Evolutionary conservation across 768 basidiomycete species (phyloP).

Genomic region (Suillus variegatus): DNA sequence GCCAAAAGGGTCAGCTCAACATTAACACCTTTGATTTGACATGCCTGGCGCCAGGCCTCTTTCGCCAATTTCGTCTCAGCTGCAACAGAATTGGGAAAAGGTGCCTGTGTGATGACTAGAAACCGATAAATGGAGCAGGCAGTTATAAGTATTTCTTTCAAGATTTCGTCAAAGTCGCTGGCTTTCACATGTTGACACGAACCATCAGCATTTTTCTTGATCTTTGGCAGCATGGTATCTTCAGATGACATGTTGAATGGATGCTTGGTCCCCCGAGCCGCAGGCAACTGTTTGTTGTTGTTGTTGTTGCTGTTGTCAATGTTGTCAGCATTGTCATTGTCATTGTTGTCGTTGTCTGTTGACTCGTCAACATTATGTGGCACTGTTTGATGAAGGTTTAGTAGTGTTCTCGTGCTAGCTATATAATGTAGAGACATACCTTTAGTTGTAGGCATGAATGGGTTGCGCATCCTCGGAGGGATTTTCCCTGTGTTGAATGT

Average conservation of each 20-base stretch:
- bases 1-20: no score
- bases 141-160: no score
- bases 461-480: not conserved
- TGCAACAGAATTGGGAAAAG: no score
- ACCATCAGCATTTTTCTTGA: not conserved
- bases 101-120: no score
- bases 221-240: not conserved
- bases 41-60: no score
- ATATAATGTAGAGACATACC: not conserved
- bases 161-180: conserved; percentile 18
- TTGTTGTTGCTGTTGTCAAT: no score
- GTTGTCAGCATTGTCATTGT: not conserved
- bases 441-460: not conserved
- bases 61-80: no score
- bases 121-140: no score
- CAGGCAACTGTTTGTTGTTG: not conserved
- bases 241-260: not conserved
- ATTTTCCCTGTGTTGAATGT: not conserved
- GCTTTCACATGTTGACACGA: conserved; percentile 5
- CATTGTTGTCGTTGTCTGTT: not conserved
- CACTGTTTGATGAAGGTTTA: not conserved
- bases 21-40: no score
- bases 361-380: not conserved
- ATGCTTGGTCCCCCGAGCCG: not conserved
- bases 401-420: not conserved